Base-by-base conservation (phyloP, 1,139 yeast species). In the Tardiomyces depauwii region DNA sequence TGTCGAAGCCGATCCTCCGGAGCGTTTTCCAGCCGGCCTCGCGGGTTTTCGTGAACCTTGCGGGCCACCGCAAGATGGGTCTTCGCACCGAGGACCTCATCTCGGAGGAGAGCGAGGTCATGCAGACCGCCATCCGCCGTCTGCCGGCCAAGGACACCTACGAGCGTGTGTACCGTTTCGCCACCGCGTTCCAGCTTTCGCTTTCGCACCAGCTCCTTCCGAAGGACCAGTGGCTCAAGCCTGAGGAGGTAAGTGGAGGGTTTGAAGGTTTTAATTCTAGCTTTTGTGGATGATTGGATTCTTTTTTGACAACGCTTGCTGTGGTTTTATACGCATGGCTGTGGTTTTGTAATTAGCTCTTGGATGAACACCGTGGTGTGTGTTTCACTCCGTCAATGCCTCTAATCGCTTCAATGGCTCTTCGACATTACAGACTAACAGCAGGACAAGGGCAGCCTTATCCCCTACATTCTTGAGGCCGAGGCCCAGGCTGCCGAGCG, bases 61-160 rank as follows among this genome's bases (percentile, higher is more conserved):
- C 95, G 49, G 97, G 97, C 49, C 88, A 89, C 83, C 84, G 96
- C 75, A 79, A 86, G 67, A 71, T 89, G 75, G 97, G 97, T 45
- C 77, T 88, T 60, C 86, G 77, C 78, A 79, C 80, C 63, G 93
- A 91, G 64, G 98, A 91, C 68, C 70, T 91, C 61, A 68, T 91
- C 55, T 69, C 77, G 53, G 98, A 91, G 71, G 98, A 91, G 73
- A 82, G 74, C 65, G 89, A 89, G 60, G 72, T 79, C 49, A 76
- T 83, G 71, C 93, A 87, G 73, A 87, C 80, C 63, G 98, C 97
- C 47, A 70, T 91, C 52, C 70, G 77, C 52, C 86, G 98, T 77
- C 74, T 91, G 60, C 95, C 96, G 56, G 79, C 78, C 47, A 77
- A 78, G 47, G 94, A 83, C 64, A 71, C 80, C 41, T 91, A 91